Evolutionary conservation across 2,329 filamentous ascomycete species (phyloP).

Genomic region (Grosmannia clavigera): DNA sequence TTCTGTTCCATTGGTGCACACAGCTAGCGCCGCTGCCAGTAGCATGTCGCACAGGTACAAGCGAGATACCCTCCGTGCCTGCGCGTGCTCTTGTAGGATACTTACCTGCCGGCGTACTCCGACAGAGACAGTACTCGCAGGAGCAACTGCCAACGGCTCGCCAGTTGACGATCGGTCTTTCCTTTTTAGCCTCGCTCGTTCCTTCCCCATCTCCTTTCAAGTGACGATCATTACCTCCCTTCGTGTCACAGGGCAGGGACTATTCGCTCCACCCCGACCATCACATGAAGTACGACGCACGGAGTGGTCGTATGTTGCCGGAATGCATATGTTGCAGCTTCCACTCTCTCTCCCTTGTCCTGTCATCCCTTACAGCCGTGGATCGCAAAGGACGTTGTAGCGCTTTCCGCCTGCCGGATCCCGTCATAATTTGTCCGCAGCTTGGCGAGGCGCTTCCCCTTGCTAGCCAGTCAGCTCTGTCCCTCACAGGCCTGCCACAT

Average conservation of each 20-base stretch:
- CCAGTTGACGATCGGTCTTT: neutral
- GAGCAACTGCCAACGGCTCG: too few relatives aligned
- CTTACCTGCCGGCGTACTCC: neutral
- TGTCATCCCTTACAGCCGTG: neutral
- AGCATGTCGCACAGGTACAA: neutral
- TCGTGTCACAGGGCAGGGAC: neutral
- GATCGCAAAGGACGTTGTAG: neutral
- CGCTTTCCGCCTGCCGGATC: neutral
- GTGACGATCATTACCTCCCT: neutral
- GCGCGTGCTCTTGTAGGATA: neutral
- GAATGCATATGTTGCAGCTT: neutral
- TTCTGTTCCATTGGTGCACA: conserved; percentile 5
- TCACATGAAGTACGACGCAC: too few relatives aligned
- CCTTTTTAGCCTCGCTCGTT: neutral
- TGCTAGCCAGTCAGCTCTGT: neutral
- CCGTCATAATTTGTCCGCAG: neutral
- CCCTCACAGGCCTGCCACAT: neutral
- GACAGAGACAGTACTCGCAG: too few relatives aligned
- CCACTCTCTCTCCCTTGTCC: neutral
- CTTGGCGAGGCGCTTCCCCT: neutral
- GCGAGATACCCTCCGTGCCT: neutral
- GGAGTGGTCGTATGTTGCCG: neutral
- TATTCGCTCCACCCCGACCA: neutral
- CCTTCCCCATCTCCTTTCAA: neutral
- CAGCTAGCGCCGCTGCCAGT: neutral